A percentile compares a stretch with the other conserved stretches of the same genome.
Conservation (phyloP, 352 stramenopile species). For the Globisporangium viniferum region DNA sequence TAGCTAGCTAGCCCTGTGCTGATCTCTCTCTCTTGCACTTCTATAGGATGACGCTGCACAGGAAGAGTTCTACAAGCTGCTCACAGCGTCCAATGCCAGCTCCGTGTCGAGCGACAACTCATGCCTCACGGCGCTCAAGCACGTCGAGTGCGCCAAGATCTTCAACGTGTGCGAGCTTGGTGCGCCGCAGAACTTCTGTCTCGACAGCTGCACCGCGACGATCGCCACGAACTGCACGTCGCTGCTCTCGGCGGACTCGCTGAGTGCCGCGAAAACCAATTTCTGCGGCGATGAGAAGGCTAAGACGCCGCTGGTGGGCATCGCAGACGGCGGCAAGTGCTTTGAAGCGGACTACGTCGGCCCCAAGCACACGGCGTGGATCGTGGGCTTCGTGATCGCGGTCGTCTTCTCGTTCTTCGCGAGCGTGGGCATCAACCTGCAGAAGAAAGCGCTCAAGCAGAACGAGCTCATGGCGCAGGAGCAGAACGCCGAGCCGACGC, state of each 20-base stretch:
- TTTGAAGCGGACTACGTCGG: constrained; percentile 65
- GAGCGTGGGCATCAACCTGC: constrained; percentile 81
- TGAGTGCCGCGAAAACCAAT: constrained; percentile 12
- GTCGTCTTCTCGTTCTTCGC: constrained; percentile 83
- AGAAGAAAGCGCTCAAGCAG: constrained; percentile 84
- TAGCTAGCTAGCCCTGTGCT: not conserved
- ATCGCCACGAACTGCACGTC: constrained; percentile 44
- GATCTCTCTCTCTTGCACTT: not conserved
- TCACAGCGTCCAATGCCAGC: constrained; percentile 22
- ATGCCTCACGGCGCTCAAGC: constrained; percentile 38
- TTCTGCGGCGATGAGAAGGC: constrained; percentile 30
- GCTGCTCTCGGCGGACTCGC: constrained; percentile 8
- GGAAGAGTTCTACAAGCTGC: constrained; percentile 27
- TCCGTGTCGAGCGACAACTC: constrained; percentile 1
- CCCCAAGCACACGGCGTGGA: constrained; percentile 58
- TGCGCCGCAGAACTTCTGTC: constrained; percentile 51
- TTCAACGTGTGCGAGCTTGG: constrained; percentile 78
- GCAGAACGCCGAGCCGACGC: constrained; percentile 38
- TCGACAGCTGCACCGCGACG: constrained; percentile 34
- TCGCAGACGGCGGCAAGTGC: constrained; percentile 60
- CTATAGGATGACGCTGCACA: constrained; percentile 40
- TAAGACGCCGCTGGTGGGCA: constrained; percentile 16
- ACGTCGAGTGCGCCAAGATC: constrained; percentile 46
- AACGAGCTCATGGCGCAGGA: constrained; percentile 65
- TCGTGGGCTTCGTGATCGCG: constrained; percentile 78